phyloP scores from a whole-genome alignment of 2,329 filamentous ascomycete genomes.

The Fusarium sp. region DNA sequence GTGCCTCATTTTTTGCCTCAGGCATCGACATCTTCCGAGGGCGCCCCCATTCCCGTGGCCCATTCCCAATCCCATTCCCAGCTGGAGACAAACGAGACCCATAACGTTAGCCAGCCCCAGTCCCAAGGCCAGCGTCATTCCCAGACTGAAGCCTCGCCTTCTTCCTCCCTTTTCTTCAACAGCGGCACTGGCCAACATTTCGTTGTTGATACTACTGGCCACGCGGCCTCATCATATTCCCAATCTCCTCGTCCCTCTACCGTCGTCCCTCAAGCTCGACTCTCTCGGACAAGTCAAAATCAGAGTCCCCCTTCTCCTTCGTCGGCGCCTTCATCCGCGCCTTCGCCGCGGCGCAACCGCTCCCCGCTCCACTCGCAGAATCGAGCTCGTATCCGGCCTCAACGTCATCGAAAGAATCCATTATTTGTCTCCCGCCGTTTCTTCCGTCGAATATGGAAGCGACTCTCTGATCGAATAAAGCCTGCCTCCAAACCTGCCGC shows the following conservation, averaged over 20 bases:
- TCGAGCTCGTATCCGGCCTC: conserved; percentile 27
- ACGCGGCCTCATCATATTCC: conserved; percentile 9
- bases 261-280: conserved; percentile 10
- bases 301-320: not conserved
- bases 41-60: conserved; percentile 36
- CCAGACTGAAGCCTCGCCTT: conserved; percentile 24
- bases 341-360: conserved; percentile 22
- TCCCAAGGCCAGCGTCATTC: conserved; percentile 36
- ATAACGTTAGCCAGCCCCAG: conserved; percentile 30
- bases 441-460: conserved; percentile 51
- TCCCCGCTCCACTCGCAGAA: conserved; percentile 9
- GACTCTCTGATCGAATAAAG: conserved; percentile 46
- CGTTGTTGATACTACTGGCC: conserved; percentile 3
- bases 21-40: conserved; percentile 24
- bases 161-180: conserved; percentile 27
- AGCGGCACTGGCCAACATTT: conserved; percentile 5
- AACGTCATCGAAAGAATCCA: conserved; percentile 21
- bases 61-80: conserved; percentile 42
- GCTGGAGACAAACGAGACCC: conserved; percentile 31
- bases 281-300: not conserved
- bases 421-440: conserved; percentile 11
- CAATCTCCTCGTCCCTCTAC: conserved; percentile 11
- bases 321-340: conserved; percentile 23
- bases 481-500: conserved; percentile 24
- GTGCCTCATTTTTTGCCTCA: conserved; percentile 24